Evolutionary conservation across 169 alveolate species (phyloP).

Genomic region (Perkinsus marinus): DNA sequence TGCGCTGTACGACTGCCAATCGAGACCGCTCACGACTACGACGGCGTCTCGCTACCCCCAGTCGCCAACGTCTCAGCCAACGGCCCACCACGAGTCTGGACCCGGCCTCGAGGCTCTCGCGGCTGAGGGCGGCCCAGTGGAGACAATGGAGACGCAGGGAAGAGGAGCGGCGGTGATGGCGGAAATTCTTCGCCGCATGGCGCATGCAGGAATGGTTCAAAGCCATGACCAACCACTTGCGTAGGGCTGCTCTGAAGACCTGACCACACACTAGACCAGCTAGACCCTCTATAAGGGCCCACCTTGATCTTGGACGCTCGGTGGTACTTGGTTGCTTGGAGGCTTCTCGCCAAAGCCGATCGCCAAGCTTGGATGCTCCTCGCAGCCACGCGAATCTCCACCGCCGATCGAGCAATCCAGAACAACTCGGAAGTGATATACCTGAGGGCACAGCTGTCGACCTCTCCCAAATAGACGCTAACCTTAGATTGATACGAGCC

Average conservation of each 20-base stretch:
- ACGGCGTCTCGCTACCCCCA: background rate
- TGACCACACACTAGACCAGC: background rate
- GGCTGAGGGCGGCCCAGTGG: background rate
- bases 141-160: background rate
- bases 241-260: background rate
- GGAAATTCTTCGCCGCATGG: background rate
- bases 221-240: background rate
- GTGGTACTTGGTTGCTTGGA: background rate
- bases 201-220: background rate
- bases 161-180: background rate
- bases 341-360: background rate
- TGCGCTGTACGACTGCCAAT: background rate
- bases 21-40: background rate
- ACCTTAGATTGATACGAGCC: background rate
- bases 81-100: background rate
- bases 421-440: background rate
- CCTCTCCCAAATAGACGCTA: background rate
- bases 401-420: background rate
- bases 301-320: background rate
- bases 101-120: background rate
- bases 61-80: background rate
- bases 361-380: background rate
- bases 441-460: background rate
- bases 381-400: background rate
- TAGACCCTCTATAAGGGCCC: background rate